These are phyloP conservation scores for Saturnispora halmiae DNA, from an alignment of 805 yeast species.

Conservation along the genomic window DNA sequence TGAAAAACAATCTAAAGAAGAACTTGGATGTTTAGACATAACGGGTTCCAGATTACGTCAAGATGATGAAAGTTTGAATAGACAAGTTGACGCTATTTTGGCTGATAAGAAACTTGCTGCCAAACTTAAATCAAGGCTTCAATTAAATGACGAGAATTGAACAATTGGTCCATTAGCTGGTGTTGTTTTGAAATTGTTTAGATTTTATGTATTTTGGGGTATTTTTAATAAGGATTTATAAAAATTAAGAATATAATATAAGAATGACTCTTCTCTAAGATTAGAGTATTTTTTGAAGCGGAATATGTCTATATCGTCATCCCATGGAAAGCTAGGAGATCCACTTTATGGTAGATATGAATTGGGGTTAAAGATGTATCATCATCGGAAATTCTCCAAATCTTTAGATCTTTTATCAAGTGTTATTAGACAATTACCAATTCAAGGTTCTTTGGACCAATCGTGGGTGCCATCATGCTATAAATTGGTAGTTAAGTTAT, in stretches of 20 bases:
- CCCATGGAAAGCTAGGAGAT: not conserved
- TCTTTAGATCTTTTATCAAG: conserved; percentile 1
- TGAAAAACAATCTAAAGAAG: conserved; percentile 7
- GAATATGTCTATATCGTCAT: conserved; percentile 3
- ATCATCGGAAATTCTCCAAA: conserved; percentile 5
- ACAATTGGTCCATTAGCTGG: not conserved
- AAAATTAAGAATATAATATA: not conserved
- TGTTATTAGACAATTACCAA: not conserved
- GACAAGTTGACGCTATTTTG: conserved; percentile 18
- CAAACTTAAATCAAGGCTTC: conserved; percentile 5
- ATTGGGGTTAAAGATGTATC: conserved; percentile 4
- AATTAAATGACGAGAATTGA: not conserved
- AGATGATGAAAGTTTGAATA: conserved; percentile 9
- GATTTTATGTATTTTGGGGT: not conserved
- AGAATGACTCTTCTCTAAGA: not conserved
- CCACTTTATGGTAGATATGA: not conserved
- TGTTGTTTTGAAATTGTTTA: not conserved
- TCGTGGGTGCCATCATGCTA: conserved; percentile 2
- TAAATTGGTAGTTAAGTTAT: not conserved
- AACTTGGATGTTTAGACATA: conserved; percentile 2
- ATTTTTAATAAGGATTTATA: not conserved
- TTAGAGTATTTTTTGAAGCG: not conserved
- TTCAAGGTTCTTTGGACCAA: not conserved
- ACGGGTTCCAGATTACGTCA: not conserved
- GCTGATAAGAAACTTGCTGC: conserved; percentile 14